Evolutionary conservation across 768 basidiomycete species (phyloP), one percentile per base, ranked within the genome.

Genomic region (Mycena capillaripes): DNA sequence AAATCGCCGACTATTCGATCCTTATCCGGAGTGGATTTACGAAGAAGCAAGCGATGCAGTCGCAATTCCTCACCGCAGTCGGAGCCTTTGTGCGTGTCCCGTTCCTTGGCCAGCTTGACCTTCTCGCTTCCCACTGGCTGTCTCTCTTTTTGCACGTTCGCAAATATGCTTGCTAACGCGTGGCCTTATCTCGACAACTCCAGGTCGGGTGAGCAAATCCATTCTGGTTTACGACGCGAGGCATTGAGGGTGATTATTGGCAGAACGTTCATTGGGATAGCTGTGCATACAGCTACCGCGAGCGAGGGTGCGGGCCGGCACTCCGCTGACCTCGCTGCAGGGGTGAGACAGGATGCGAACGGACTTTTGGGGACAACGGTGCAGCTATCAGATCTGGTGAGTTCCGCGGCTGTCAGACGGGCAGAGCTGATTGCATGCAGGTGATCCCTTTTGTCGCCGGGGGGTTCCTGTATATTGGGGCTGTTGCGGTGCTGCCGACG

Each of bases 1-100:
- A 97, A 86, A 97, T 97, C 72, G 96, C 96, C n/a, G 96, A 97
- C 80, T 97, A 97, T 78, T 96, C 95, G n/a, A 97, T 97, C 75
- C 85, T 97, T 40, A 90, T 97, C 57, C 91, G 94, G 48, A 95
- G 94, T 76, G 96, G 96, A 4, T 97, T 97, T 80, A 94, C 92
- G 30, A 97, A 97, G 82, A 86, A 84, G 75, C 95, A 97, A 80
- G 96, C 96, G 3, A 97, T 97, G 96, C 92, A 93, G 77, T 95
- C 93, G 36, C 96, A 97, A 79, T 97, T 97, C 82, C 79, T 97
- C 68, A 97, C 96, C 38, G 96, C 96, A 30, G 87, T 97, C 64
- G 96, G 96, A 55, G 96, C 96, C 56, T 97, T 97, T 82, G 94
- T 97, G 79, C 83, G 93, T 88, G 79, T 76, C 42, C 42, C 42